Conservation (phyloP, 352 stramenopile genomes). For the Pythium vanterpoolii region DNA sequence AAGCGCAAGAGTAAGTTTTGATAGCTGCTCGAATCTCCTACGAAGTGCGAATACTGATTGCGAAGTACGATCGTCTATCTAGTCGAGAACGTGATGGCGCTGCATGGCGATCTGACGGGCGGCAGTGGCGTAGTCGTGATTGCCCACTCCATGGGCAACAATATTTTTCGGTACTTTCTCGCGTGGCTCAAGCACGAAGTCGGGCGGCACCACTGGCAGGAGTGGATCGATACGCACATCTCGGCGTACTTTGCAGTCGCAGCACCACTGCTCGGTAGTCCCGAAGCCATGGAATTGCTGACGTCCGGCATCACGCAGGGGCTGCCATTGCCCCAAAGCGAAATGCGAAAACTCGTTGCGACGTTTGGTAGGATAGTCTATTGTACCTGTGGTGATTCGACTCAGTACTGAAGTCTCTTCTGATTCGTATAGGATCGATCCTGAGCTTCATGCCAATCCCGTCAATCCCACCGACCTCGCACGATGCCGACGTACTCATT, state of each 20-base stretch:
- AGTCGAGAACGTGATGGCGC: conserved; percentile 61
- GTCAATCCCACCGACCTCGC: conserved; percentile 39
- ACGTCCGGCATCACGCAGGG: conserved; percentile 60
- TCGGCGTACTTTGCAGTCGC: conserved; percentile 76
- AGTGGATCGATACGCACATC: conserved; percentile 75
- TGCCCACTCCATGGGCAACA: conserved; percentile 81
- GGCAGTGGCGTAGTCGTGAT: conserved; percentile 61
- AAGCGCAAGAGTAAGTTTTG: conserved; percentile 59
- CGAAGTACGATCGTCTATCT: neutral
- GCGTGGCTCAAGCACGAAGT: conserved; percentile 79
- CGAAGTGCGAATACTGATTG: neutral
- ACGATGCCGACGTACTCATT: conserved; percentile 58
- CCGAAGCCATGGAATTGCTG: conserved; percentile 65
- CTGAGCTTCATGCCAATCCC: conserved; percentile 70
- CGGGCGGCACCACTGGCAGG: conserved; percentile 61
- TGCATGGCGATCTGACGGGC: conserved; percentile 27
- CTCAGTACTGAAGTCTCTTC: neutral
- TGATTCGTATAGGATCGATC: conserved; percentile 43
- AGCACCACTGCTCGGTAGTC: conserved; percentile 65
- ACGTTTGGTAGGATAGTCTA: conserved; percentile 73
- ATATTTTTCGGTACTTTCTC: conserved; percentile 79
- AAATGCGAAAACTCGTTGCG: conserved; percentile 68
- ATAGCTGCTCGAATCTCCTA: neutral
- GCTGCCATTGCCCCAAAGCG: conserved; percentile 56
- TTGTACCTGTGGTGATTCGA: too few relatives aligned